phyloP scores from a whole-genome alignment of 2,329 filamentous ascomycete genomes.

The Pseudocercospora pini-densiflorae region DNA sequence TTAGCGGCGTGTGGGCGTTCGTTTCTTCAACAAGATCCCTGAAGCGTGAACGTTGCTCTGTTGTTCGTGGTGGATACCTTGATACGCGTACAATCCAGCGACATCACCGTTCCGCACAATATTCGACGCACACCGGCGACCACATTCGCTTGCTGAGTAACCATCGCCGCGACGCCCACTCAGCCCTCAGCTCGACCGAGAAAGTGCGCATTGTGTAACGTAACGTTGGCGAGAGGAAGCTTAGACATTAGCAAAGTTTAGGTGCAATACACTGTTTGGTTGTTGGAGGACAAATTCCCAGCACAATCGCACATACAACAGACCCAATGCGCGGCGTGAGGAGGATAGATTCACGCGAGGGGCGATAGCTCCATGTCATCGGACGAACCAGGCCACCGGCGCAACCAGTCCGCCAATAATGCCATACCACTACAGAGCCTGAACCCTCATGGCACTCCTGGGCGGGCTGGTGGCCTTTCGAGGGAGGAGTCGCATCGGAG shows the following conservation, averaged over 20 bases:
- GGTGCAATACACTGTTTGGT: background rate
- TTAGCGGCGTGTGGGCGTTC: background rate
- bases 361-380: conserved; percentile 50
- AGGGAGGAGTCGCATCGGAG: conserved; percentile 44
- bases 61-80: background rate
- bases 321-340: conserved; percentile 1
- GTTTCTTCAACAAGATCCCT: background rate
- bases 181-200: background rate
- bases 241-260: background rate
- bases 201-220: background rate
- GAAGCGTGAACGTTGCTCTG: background rate
- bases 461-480: conserved; percentile 37
- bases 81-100: background rate
- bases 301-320: background rate
- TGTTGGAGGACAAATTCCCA: background rate
- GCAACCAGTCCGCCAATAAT: conserved; percentile 51
- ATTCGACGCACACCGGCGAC: background rate
- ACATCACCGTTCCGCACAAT: background rate
- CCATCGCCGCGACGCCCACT: background rate
- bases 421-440: conserved; percentile 73
- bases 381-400: conserved; percentile 52
- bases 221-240: background rate
- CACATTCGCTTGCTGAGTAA: conserved; percentile 4
- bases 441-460: conserved; percentile 31
- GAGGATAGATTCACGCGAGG: conserved; percentile 9